Evolutionary conservation across 768 basidiomycete genomes (phyloP), one percentile per base, ranked within the genome.

Genomic region (Mycena filopes): DNA sequence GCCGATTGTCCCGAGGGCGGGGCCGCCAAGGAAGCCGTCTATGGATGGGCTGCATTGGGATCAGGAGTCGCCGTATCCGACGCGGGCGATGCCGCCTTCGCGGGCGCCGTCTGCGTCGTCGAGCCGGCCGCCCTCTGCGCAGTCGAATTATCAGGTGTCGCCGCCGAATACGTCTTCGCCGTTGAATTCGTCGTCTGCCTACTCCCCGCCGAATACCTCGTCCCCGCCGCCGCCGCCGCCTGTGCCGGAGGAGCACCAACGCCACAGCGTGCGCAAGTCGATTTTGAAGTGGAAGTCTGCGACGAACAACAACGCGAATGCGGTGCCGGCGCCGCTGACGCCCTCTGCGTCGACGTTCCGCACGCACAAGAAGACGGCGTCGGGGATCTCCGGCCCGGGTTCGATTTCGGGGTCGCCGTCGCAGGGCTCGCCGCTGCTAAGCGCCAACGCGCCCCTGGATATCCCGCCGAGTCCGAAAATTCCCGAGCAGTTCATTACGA

Each of bases 21-120:
- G 82, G 49, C 77, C 80, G 41, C 55, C 70, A 28, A 73, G 77
- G 70, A 69, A 75, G 18, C 71, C 70, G 36, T 72, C 76, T 29
- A 65, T 83, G 43, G 85, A 86, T 66, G 81, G 83, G 21, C 79
- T 92, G 59, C 84, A 86, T 51, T 90, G 91, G 76, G 88, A 94
- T 75, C 91, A 91, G 69, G 90, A 93, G 67, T 86, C 89, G 1
- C 88, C 86, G 25, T 91, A 91, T 76, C 87, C 91, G 20, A 80
- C 77, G 38, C 81, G 81, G 20, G 40, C 26, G 33, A 16, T 50
- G 49, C 20, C 38, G 26, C 50, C 61, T 20, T 65, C 66, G n/a
- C 72, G 68, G 23, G 59, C 74, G 50, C 69, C 75, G 46, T 67
- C 67, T 4, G 53, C 64, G 15, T 7, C 58, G 26, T 68, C 67